Evolutionary conservation across 495 filamentous ascomycete genomes (phyloP).

Genomic region (Geopyxis carbonaria): DNA sequence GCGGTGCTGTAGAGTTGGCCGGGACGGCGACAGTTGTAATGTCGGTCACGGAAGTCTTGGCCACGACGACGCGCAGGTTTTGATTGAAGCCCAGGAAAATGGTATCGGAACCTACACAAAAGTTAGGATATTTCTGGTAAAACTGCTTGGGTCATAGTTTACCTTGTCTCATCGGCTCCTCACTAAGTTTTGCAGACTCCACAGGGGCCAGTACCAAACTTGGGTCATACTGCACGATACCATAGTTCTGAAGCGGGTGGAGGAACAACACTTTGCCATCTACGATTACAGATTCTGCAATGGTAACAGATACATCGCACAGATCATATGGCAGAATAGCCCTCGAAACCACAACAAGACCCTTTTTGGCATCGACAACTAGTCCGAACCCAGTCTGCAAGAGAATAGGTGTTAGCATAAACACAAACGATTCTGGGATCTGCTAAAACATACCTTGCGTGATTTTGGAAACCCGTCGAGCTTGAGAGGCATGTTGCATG

Average conservation of each 20-base stretch:
- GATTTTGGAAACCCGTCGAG: slow-evolving; percentile 89
- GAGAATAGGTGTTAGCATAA: slow-evolving; percentile 71
- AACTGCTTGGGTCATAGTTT: neutral
- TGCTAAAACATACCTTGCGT: slow-evolving; percentile 73
- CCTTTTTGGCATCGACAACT: slow-evolving; percentile 90
- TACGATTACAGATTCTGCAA: slow-evolving; percentile 89
- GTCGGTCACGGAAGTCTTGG: slow-evolving; percentile 88
- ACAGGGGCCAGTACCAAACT: slow-evolving; percentile 83
- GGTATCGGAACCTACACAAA: slow-evolving; percentile 46
- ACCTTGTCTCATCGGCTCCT: slow-evolving; percentile 65
- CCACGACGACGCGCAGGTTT: slow-evolving; percentile 80
- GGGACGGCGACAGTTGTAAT: slow-evolving; percentile 96
- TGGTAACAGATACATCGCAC: slow-evolving; percentile 85
- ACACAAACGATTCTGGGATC: slow-evolving; percentile 77
- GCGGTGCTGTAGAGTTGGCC: slow-evolving; percentile 73
- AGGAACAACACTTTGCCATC: slow-evolving; percentile 89
- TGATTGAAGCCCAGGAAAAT: slow-evolving; percentile 97
- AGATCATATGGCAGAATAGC: slow-evolving; percentile 92
- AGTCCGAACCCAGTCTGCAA: slow-evolving; percentile 86
- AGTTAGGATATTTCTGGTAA: neutral
- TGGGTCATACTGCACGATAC: slow-evolving; percentile 87
- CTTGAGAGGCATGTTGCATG: slow-evolving; percentile 83
- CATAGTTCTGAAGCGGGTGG: slow-evolving; percentile 96
- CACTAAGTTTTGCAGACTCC: slow-evolving; percentile 67
- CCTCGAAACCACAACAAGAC: slow-evolving; percentile 79